phyloP scores from a whole-genome alignment of 345 rosid species.

The Syzygium aromaticum region DNA sequence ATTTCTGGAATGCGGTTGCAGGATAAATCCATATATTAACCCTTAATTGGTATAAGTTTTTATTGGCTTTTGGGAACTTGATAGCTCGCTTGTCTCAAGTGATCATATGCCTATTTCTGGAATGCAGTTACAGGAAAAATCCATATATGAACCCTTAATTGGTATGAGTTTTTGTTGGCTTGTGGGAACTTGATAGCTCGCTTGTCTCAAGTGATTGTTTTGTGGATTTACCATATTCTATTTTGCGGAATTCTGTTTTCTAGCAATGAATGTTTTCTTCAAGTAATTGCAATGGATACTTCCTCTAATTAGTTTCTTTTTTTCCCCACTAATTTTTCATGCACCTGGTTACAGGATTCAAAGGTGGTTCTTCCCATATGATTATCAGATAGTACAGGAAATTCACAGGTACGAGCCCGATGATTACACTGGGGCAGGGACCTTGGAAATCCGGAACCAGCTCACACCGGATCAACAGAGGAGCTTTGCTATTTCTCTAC shows the following conservation, averaged over 20 bases:
- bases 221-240: not conserved
- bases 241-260: not conserved
- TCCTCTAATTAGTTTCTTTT: not conserved
- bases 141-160: not conserved
- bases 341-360: slow-evolving; percentile 42
- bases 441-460: slow-evolving; percentile 40
- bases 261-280: not conserved
- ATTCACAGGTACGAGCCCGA: slow-evolving; percentile 66
- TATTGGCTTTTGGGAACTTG: not conserved
- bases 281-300: not conserved
- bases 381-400: slow-evolving; percentile 94
- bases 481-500: slow-evolving; percentile 74
- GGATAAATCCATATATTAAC: not conserved
- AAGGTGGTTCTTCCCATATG: slow-evolving; percentile 94
- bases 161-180: not conserved
- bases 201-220: not conserved
- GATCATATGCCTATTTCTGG: not conserved
- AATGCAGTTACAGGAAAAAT: too few relatives aligned
- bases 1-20: not conserved
- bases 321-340: not conserved
- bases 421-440: slow-evolving; percentile 27
- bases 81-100: not conserved
- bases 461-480: slow-evolving; percentile 76
- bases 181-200: not conserved
- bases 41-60: not conserved